phyloP scores from a whole-genome alignment of 1,139 yeast genomes.

The Kodamaea alishanica region DNA sequence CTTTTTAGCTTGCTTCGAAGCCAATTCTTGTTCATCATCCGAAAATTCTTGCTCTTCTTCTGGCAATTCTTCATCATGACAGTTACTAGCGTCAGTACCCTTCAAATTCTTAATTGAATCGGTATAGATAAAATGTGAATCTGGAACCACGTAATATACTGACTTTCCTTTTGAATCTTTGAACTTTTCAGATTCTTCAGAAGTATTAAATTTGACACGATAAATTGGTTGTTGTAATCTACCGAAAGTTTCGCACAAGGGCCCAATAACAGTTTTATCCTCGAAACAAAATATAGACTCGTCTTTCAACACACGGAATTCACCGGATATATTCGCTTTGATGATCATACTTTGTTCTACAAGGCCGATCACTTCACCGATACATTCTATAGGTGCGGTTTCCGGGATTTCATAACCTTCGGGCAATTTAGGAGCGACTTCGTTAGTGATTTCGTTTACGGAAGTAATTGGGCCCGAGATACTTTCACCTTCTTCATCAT shows the following conservation, averaged over 20 bases:
- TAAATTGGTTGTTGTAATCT: constrained; percentile 81
- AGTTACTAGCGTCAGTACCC: constrained; percentile 94
- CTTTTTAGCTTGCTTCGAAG: constrained; percentile 55
- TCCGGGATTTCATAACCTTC: constrained; percentile 57
- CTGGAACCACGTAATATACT: constrained; percentile 77
- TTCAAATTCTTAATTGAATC: constrained; percentile 63
- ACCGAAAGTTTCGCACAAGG: constrained; percentile 87
- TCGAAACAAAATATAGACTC: constrained; percentile 77
- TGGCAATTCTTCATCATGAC: constrained; percentile 91
- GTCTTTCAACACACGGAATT: constrained; percentile 76
- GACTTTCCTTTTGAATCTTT: constrained; percentile 49
- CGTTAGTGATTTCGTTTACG: constrained; percentile 71
- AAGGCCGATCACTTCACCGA: constrained; percentile 69
- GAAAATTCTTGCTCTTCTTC: constrained; percentile 93
- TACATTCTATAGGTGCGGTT: constrained; percentile 61
- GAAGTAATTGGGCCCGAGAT: constrained; percentile 63
- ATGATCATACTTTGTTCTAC: constrained; percentile 74
- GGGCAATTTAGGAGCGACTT: constrained; percentile 65
- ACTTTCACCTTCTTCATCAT: constrained; percentile 44
- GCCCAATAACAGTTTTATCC: constrained; percentile 73
- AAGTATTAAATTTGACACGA: constrained; percentile 62
- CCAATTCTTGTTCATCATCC: constrained; percentile 80
- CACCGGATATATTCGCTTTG: constrained; percentile 78
- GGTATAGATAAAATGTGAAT: constrained; percentile 75
- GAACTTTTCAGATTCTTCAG: constrained; percentile 47